Evolutionary conservation across 1,139 yeast genomes (phyloP), one percentile per base, ranked within the genome.

Genomic region (Arxiozyma telluris): DNA sequence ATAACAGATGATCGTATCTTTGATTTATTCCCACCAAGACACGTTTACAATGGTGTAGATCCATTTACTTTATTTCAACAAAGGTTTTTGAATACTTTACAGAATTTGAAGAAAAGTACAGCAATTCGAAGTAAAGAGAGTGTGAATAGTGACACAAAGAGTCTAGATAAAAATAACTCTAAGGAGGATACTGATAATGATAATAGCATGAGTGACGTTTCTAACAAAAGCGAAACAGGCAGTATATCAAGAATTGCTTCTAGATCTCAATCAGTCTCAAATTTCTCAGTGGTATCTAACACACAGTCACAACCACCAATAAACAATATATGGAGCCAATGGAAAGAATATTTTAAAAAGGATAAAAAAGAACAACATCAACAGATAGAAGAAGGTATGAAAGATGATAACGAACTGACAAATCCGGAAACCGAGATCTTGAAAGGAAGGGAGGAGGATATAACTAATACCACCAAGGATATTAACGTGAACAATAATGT

Each of bases 1-100:
- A 76, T 76, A 59, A 88, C 97, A 1, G 98, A 91, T 66, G 95
- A 88, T 64, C 91, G 91, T 63, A 75, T 93, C 41, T 91, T 91
- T 72, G 95, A 90, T 64, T 82, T 93, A 58, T 83, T 89, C 54
- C 88, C 84, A 57, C 96, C 97, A 0, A 76, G 77, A 55, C 97
- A 91, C 68, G 67, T 82, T 5, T 66, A 63, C 47, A 68, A 65
- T 51, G 71, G 68, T 12, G 56, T 58, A 2, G 72, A 70, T 55
- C 60, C 71, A 3, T 54, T 70, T n/a, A 61, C 68, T 38, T 57
- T 58, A 25, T 59, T 67, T 39, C 70, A 68, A 54, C 67, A 66
- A 54, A 60, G 59, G 52, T 54, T 67, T n/a, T 50, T 59, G 5
- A 65, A 67, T 11, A 65, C 71, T 39, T 69, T 71, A 47, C 71